Conservation (phyloP, 1,284 basidiomycete genomes). For the Rhodofomes roseus region DNA sequence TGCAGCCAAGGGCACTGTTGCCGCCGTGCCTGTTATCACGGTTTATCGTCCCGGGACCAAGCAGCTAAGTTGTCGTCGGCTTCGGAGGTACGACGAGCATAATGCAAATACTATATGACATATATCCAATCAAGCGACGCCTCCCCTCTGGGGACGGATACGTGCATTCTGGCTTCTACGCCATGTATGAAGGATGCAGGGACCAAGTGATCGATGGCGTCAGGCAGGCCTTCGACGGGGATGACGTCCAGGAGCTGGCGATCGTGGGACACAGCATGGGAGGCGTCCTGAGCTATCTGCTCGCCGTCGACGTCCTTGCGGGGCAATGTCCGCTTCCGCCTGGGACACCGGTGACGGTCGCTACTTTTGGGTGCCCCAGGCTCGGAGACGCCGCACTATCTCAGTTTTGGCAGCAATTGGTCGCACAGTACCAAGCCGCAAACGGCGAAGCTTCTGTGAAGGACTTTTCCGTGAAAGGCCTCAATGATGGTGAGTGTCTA, state of each 20-base stretch:
- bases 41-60: constrained; percentile 36
- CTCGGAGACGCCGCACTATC: constrained; percentile 41
- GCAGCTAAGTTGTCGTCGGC: constrained; percentile 44
- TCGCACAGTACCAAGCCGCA: constrained; percentile 29
- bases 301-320: constrained; percentile 42
- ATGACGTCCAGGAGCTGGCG: constrained; percentile 39
- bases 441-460: constrained; percentile 36
- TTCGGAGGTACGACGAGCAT: constrained; percentile 43
- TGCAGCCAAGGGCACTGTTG: constrained; percentile 36
- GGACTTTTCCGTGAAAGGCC: constrained; percentile 49
- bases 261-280: constrained; percentile 40
- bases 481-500: constrained; percentile 47
- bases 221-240: constrained; percentile 55
- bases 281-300: constrained; percentile 42
- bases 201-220: constrained; percentile 62
- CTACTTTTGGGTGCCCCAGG: constrained; percentile 47
- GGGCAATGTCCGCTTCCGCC: constrained; percentile 23
- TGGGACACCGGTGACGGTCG: constrained; percentile 35
- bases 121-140: constrained; percentile 32
- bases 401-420: constrained; percentile 36
- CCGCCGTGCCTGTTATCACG: constrained; percentile 39
- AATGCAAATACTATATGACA: constrained; percentile 41
- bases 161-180: constrained; percentile 53
- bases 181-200: constrained; percentile 42
- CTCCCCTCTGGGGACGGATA: constrained; percentile 34